Evolutionary conservation across 169 alveolate genomes (phyloP).

Genomic region (Plasmodium sp.): DNA sequence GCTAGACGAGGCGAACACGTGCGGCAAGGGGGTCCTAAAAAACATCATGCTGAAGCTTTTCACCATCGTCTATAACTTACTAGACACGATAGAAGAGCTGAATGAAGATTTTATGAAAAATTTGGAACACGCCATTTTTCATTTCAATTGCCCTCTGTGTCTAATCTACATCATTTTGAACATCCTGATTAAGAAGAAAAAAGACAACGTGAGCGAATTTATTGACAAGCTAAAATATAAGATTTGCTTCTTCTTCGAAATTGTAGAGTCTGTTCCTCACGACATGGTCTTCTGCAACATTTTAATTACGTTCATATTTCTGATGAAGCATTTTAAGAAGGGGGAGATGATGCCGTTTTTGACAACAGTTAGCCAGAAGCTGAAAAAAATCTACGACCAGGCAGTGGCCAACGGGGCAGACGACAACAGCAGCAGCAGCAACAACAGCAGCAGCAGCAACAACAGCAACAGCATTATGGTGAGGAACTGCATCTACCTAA

Average conservation of each 20-base stretch:
- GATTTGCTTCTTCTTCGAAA: constrained; percentile 24
- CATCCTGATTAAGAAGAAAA: constrained; percentile 43
- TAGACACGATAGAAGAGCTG: constrained; percentile 28
- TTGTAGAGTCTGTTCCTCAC: constrained; percentile 14
- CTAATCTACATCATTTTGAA: constrained; percentile 45
- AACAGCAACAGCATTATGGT: constrained; percentile 11
- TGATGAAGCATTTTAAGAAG: constrained; percentile 34
- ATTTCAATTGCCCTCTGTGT: constrained; percentile 54
- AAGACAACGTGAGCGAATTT: constrained; percentile 24
- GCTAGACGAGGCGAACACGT: neutral
- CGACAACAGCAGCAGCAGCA: neutral
- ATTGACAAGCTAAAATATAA: constrained; percentile 44
- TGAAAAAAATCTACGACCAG: neutral
- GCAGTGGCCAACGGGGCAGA: neutral
- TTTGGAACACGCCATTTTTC: constrained; percentile 27
- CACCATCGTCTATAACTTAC: constrained; percentile 37
- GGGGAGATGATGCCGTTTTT: constrained; percentile 16
- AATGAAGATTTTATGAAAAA: constrained; percentile 21
- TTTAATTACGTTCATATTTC: constrained; percentile 42
- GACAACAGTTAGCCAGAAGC: constrained; percentile 3
- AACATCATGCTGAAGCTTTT: constrained; percentile 55
- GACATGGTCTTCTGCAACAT: constrained; percentile 38
- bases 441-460: neutral
- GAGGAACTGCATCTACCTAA: constrained; percentile 36
- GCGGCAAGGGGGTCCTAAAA: constrained; percentile 34